A percentile compares a stretch with the other conserved stretches of the same genome.
Conservation (phyloP, 108 stramenopile genomes). For the Pseudonitzschia multistriata region DNA sequence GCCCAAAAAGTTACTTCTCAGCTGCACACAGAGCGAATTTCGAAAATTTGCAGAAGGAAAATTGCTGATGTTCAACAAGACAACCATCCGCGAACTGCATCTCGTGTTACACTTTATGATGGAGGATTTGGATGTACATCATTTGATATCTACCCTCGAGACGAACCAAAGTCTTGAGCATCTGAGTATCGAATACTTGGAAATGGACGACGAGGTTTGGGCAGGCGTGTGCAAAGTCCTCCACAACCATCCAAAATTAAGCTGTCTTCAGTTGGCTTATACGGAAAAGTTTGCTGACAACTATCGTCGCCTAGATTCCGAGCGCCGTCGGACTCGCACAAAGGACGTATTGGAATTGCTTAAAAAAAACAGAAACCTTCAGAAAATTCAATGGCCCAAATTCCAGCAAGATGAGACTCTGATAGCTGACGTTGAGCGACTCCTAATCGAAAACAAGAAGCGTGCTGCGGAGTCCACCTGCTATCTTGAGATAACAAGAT, state of each 20-base stretch:
- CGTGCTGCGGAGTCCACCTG: neutral
- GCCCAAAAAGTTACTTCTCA: slow-evolving; percentile 1
- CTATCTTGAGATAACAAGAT: neutral
- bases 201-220: slow-evolving; percentile 21
- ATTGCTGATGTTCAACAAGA: neutral
- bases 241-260: slow-evolving; percentile 1
- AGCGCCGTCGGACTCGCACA: slow-evolving; percentile 17
- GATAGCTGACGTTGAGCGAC: neutral
- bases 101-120: slow-evolving; percentile 17
- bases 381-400: slow-evolving; percentile 15
- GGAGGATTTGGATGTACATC: slow-evolving; percentile 1
- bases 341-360: slow-evolving; percentile 16
- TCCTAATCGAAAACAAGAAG: slow-evolving; percentile 6
- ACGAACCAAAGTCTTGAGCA: slow-evolving; percentile 4
- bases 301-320: slow-evolving; percentile 17
- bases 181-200: slow-evolving; percentile 15
- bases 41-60: slow-evolving; percentile 7
- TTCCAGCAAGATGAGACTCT: slow-evolving; percentile 30
- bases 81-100: slow-evolving; percentile 5
- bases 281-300: slow-evolving; percentile 27
- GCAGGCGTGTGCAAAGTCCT: slow-evolving; percentile 2
- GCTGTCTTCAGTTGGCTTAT: neutral
- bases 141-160: neutral
- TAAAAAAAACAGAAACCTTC: neutral
- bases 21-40: slow-evolving; percentile 21